Conservation (phyloP, 352 stramenopile species). For the Pythium pyrilobum region DNA sequence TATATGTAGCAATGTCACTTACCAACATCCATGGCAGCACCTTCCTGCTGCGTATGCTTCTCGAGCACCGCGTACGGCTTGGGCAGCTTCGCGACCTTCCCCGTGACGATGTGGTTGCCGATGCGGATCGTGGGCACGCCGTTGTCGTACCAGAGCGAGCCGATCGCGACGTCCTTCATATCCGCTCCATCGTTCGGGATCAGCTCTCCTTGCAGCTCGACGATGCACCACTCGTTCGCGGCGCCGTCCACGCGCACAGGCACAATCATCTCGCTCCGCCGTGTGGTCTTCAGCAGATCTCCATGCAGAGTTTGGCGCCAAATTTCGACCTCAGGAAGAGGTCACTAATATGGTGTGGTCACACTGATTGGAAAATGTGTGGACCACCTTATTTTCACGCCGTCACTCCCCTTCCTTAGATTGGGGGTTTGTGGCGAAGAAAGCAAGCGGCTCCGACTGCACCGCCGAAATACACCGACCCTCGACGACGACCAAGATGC, state of each 20-base stretch:
- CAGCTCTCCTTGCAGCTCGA: slow-evolving; percentile 81
- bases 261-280: slow-evolving; percentile 42
- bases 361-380: slow-evolving; percentile 14
- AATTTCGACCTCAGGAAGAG: not conserved
- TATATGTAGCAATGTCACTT: too few species aligned
- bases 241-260: slow-evolving; percentile 58
- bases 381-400: slow-evolving; percentile 6
- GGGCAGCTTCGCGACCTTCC: slow-evolving; percentile 60
- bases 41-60: slow-evolving; percentile 27
- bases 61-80: slow-evolving; percentile 77
- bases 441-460: slow-evolving; percentile 9
- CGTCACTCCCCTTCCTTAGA: slow-evolving; percentile 7
- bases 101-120: slow-evolving; percentile 75
- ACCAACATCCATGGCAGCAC: not conserved
- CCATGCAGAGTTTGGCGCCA: slow-evolving; percentile 16
- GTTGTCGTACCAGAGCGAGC: slow-evolving; percentile 56
- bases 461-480: slow-evolving; percentile 21
- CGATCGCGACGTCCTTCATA: slow-evolving; percentile 48
- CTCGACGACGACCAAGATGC: slow-evolving; percentile 27
- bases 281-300: not conserved
- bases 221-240: slow-evolving; percentile 69
- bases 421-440: slow-evolving; percentile 39
- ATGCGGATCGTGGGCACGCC: slow-evolving; percentile 75
- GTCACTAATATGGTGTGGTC: slow-evolving; percentile 9
- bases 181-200: slow-evolving; percentile 32